Percentiles rank a stretch among this genome's conserved stretches.
Evolutionary conservation across 106 monocot genomes (phyloP).

Genomic region (Acorus gramineus): DNA sequence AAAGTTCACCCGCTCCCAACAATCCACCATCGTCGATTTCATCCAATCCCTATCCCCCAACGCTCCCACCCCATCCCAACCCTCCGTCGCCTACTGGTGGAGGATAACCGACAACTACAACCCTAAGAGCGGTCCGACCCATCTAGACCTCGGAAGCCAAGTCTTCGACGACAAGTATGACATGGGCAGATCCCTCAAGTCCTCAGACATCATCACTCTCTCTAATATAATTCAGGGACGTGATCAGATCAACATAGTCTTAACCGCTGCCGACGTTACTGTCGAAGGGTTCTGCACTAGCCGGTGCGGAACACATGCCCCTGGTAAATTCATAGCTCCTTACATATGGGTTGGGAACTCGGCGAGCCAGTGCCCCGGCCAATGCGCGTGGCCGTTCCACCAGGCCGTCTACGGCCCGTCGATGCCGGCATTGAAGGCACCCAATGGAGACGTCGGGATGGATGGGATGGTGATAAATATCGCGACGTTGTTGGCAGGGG

Average conservation of each 20-base stretch:
- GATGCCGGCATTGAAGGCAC: constrained; percentile 1
- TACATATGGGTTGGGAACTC: constrained; percentile 20
- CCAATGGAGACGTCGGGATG: constrained; percentile 9
- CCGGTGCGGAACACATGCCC: constrained; percentile 39
- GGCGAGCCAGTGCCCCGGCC: constrained; percentile 13
- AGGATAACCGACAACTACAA: constrained; percentile 34
- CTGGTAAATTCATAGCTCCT: background rate
- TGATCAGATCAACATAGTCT: constrained; percentile 22
- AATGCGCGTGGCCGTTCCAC: constrained; percentile 17
- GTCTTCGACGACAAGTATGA: constrained; percentile 28
- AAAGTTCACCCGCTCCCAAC: constrained; percentile 41
- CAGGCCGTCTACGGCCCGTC: constrained; percentile 14
- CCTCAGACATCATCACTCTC: constrained; percentile 20
- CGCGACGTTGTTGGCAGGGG: constrained; percentile 8
- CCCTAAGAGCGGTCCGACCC: constrained; percentile 6
- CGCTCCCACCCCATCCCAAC: background rate
- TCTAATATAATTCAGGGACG: constrained; percentile 15
- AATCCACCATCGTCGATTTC: constrained; percentile 50
- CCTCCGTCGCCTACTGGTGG: constrained; percentile 57
- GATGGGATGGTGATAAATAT: constrained; percentile 15
- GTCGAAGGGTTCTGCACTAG: constrained; percentile 57
- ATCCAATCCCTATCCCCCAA: constrained; percentile 31
- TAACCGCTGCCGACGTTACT: constrained; percentile 41
- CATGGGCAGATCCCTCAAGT: constrained; percentile 30
- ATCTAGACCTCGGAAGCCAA: constrained; percentile 31